Evolutionary conservation across 768 basidiomycete species (phyloP), one percentile per base, ranked within the genome.

Genomic region (Thelephora ganbajun): DNA sequence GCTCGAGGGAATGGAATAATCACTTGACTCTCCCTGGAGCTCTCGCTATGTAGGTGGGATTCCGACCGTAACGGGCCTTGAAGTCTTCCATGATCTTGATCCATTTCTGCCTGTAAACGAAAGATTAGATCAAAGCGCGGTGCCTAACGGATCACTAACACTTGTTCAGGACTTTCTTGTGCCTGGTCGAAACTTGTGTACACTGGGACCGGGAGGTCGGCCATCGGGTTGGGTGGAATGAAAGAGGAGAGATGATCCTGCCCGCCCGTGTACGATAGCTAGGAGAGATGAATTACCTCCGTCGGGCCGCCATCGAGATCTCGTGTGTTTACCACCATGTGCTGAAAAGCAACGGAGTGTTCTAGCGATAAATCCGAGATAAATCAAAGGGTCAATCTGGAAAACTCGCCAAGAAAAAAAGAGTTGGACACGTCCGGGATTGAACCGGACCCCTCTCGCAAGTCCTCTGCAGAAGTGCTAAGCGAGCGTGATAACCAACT

Each of bases 21-120:
- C 54, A 85, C 84, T 90, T 89, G 43, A 90, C 79, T 51, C 86
- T 73, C 6, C 87, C 87, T 1, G 86, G 87, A 5, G 87, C 85
- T 56, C 85, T 68, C 6, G 76, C 74, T 54, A 89, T 83, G 53
- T 80, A 80, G 4, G 73, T 66, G 11, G 86, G 83, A 46, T 73
- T 75, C 51, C 69, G 68, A 5, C 81, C 81, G 53, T 83, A 88
- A 49, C 76, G 70, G 47, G 58, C 64, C 55, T 72, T 66, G 59
- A 84, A 89, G 55, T 82, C 72, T 20, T 70, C 65, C 1, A 70
- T 69, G 34, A 88, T 73, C 23, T 69, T 62, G 53, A 77, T 69
- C 80, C 80, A 87, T 39, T 80, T 70, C 43, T 64, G 63, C 16
- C 69, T 73, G 44, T 3, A 41, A 26, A 36, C 1, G 48, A 44